A percentile compares a stretch with the other conserved stretches of the same genome.
Conservation (phyloP, 2,329 filamentous ascomycete genomes). For the Colletotrichum melonis region DNA sequence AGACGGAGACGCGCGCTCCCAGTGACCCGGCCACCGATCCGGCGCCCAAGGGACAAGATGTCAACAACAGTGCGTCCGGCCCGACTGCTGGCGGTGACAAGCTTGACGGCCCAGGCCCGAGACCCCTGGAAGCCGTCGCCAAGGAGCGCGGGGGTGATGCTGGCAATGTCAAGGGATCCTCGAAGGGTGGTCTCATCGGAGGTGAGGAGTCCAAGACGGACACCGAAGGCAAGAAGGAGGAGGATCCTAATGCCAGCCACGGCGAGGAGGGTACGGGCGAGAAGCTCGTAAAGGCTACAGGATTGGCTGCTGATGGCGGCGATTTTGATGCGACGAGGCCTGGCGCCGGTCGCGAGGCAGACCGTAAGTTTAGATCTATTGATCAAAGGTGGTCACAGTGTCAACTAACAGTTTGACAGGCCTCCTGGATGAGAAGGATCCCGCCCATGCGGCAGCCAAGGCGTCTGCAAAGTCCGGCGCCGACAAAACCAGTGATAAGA, state of each 20-base stretch:
- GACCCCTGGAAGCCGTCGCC: constrained; percentile 52
- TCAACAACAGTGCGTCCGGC: constrained; percentile 45
- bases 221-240: constrained; percentile 33
- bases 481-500: constrained; percentile 38
- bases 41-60: constrained; percentile 49
- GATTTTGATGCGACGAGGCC: constrained; percentile 74
- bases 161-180: constrained; percentile 35
- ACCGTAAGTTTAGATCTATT: constrained; percentile 59
- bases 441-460: constrained; percentile 25
- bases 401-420: constrained; percentile 50
- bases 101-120: constrained; percentile 55
- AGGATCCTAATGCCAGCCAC: constrained; percentile 29
- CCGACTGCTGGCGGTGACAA: constrained; percentile 48
- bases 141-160: constrained; percentile 46
- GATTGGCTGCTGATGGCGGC: constrained; percentile 72
- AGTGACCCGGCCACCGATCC: constrained; percentile 48
- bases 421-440: constrained; percentile 63
- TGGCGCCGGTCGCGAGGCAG: constrained; percentile 74
- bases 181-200: constrained; percentile 33
- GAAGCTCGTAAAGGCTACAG: constrained; percentile 67
- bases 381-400: constrained; percentile 9
- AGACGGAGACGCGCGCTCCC: constrained; percentile 55
- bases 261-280: constrained; percentile 63
- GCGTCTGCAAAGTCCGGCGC: constrained; percentile 36
- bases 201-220: constrained; percentile 27